Conservation (phyloP, 768 basidiomycete genomes). For the Collybia mongolica region DNA sequence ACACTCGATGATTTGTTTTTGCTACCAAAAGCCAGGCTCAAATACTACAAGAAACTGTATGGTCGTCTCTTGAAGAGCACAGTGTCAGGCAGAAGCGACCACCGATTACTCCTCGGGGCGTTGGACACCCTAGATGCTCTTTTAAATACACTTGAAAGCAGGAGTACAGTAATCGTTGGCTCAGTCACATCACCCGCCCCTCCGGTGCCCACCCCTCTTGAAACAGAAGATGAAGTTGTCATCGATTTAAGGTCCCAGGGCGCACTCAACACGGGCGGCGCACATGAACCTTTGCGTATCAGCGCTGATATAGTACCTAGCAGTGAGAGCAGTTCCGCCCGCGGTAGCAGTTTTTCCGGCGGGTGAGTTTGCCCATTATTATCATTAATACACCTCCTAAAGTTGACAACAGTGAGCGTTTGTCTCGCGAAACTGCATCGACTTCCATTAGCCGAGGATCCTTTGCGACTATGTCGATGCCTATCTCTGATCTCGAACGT, state of each 20-base stretch:
- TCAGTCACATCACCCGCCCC: conserved; percentile 14
- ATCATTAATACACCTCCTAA: conserved; percentile 4
- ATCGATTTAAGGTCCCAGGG: conserved; percentile 49
- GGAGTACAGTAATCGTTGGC: conserved; percentile 55
- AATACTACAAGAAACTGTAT: conserved; percentile 93
- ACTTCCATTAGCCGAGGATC: conserved; percentile 55
- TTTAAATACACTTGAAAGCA: conserved; percentile 62
- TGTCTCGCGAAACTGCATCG: conserved; percentile 57
- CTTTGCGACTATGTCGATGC: conserved; percentile 48
- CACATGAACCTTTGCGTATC: conserved; percentile 15
- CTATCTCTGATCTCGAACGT: conserved; percentile 78
- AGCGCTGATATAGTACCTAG: conserved; percentile 30
- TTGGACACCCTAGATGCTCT: conserved; percentile 78
- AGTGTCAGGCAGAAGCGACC: conserved; percentile 82
- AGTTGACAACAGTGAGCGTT: conserved; percentile 43
- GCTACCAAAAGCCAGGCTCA: conserved; percentile 79
- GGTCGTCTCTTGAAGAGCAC: conserved; percentile 83
- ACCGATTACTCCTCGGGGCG: conserved; percentile 76
- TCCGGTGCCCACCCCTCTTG: conserved; percentile 21
- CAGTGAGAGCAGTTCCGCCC: conserved; percentile 51
- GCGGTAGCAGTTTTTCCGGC: conserved; percentile 51
- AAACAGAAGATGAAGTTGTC: conserved; percentile 55
- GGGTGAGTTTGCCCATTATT: conserved; percentile 40
- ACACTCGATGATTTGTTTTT: conserved; percentile 87
- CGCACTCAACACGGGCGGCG: conserved; percentile 23